A percentile compares a stretch with the other conserved stretches of the same genome.
These are phyloP conservation scores for Mycena capillaripes DNA, from an alignment of 768 basidiomycete genomes.

Conservation along the genomic window DNA sequence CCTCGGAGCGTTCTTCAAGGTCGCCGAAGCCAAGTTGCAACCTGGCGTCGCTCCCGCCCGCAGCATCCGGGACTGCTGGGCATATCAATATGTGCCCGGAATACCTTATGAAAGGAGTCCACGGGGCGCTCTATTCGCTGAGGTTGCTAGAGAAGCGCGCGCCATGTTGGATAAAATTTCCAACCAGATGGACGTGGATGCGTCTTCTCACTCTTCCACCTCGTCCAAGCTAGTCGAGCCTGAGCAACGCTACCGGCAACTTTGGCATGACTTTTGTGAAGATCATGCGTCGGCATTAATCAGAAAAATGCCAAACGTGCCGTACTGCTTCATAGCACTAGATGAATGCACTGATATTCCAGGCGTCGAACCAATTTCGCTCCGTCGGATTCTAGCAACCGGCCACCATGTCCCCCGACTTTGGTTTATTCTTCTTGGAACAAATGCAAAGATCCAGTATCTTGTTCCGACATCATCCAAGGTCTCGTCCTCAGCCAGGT, in stretches of 20 bases:
- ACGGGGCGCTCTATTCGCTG: not conserved
- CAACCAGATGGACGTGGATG: too few relatives aligned
- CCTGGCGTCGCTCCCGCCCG: not conserved
- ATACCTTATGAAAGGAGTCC: not conserved
- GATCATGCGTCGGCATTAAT: not conserved
- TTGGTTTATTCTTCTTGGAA: not conserved
- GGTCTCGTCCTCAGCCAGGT: not conserved
- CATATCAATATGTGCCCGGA: not conserved
- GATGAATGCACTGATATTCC: slow-evolving; percentile 7
- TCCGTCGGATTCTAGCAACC: not conserved
- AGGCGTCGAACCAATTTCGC: not conserved
- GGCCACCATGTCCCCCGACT: not conserved
- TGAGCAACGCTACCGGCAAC: not conserved
- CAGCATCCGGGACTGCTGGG: not conserved
- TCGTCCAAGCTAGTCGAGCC: not conserved
- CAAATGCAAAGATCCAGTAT: not conserved
- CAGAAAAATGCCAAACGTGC: not conserved
- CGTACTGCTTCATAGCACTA: slow-evolving; percentile 4
- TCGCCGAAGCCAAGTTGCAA: not conserved
- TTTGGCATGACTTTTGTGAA: not conserved
- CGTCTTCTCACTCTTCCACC: not conserved
- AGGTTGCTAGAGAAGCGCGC: too few relatives aligned
- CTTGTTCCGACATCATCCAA: not conserved
- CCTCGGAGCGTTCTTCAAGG: not conserved
- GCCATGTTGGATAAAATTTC: too few relatives aligned